A percentile compares a stretch with the other conserved stretches of the same genome.
phyloP scores from a whole-genome alignment of 2,329 filamentous ascomycete genomes.

The Beauveria scarabaeidicola region DNA sequence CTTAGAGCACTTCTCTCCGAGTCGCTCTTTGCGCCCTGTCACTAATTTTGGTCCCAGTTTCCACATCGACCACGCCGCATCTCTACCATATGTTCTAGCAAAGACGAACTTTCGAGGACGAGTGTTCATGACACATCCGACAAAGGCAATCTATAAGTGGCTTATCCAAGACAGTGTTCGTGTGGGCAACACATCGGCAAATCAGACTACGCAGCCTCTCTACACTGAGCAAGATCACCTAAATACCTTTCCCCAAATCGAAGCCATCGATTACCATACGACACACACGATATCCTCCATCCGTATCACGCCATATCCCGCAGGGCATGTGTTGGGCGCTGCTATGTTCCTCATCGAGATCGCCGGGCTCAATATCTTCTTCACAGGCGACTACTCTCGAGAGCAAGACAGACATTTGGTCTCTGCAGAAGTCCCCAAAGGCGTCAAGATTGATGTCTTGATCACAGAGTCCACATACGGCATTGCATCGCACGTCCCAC shows the following conservation, averaged over 20 bases:
- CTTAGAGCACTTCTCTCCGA: background rate
- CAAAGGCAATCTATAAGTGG: constrained; percentile 99
- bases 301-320: constrained; percentile 91
- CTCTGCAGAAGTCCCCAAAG: constrained; percentile 80
- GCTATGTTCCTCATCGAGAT: constrained; percentile 99
- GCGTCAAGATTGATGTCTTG: constrained; percentile 87
- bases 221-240: constrained; percentile 95
- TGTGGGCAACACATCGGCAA: constrained; percentile 64
- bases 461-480: constrained; percentile 98
- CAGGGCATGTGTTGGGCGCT: constrained; percentile 93
- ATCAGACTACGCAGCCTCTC: constrained; percentile 61
- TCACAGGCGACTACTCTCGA: constrained; percentile 94
- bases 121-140: constrained; percentile 98
- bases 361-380: constrained; percentile 90
- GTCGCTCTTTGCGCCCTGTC: background rate
- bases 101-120: constrained; percentile 97
- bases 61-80: constrained; percentile 96
- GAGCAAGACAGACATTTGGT: constrained; percentile 95
- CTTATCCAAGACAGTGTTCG: constrained; percentile 94
- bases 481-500: constrained; percentile 85
- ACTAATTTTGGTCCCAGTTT: constrained; percentile 55
- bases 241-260: constrained; percentile 86
- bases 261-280: constrained; percentile 96
- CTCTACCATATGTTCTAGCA: constrained; percentile 91
- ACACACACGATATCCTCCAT: constrained; percentile 96